Percentiles rank a stretch among this genome's conserved stretches.
These are phyloP conservation scores for Jacaranda copaia DNA, from an alignment of 257 asterid genomes.

Conservation along the genomic window DNA sequence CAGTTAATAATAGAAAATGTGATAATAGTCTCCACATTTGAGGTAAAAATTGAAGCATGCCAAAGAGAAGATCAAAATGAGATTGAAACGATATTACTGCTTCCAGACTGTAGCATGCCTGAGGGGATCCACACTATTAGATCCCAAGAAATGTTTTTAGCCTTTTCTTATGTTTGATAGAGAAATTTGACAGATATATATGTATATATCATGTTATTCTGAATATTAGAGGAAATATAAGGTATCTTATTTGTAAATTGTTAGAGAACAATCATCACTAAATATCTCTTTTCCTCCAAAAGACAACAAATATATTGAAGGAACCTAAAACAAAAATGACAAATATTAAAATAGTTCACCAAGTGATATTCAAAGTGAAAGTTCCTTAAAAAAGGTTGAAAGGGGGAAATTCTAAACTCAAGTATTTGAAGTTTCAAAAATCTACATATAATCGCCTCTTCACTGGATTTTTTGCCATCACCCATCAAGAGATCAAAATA, in stretches of 20 bases:
- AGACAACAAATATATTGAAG: not conserved
- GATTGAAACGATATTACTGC: slow-evolving; percentile 13
- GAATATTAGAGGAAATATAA: too few relatives aligned
- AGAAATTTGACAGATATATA: slow-evolving; percentile 14
- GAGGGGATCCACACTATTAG: not conserved
- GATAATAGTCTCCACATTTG: not conserved
- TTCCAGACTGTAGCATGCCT: slow-evolving; percentile 19
- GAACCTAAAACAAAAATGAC: slow-evolving; percentile 1
- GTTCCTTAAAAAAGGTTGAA: not conserved
- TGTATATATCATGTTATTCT: not conserved
- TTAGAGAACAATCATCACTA: not conserved
- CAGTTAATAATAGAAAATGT: slow-evolving; percentile 9
- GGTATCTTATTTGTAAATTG: slow-evolving; percentile 2
- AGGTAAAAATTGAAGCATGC: slow-evolving; percentile 11
- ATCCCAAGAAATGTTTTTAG: not conserved
- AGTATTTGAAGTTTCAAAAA: slow-evolving; percentile 3
- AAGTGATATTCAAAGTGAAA: not conserved
- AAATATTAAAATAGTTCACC: not conserved
- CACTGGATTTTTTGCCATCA: not conserved
- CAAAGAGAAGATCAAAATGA: not conserved
- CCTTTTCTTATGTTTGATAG: not conserved
- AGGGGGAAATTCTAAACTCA: not conserved
- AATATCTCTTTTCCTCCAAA: not conserved
- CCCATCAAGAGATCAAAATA: slow-evolving; percentile 2
- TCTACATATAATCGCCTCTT: not conserved